phyloP scores from a whole-genome alignment of 129 eudicot genomes.

The Saussurea involucrata region DNA sequence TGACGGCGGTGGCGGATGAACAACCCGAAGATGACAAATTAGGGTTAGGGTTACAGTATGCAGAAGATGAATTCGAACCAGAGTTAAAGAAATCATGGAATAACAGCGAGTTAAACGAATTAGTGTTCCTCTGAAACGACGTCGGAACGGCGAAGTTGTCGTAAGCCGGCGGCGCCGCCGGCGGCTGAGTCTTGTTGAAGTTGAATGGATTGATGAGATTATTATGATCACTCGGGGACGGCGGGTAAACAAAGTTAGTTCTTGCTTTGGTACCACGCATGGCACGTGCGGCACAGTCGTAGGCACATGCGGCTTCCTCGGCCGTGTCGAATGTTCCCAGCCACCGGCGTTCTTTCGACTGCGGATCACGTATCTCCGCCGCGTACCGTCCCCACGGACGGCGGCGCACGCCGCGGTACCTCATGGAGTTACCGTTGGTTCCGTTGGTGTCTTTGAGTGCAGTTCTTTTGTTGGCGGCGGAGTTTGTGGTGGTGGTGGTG shows the following conservation, averaged over 20 bases:
- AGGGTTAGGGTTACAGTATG: background rate
- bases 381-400: constrained; percentile 99
- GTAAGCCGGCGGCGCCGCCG: background rate
- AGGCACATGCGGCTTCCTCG: constrained; percentile 95
- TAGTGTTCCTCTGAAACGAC: constrained; percentile 14
- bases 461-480: constrained; percentile 42
- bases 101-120: constrained; percentile 19
- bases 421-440: constrained; percentile 19
- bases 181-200: background rate
- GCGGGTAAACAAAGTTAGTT: constrained; percentile 70
- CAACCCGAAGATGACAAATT: background rate
- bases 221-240: constrained; percentile 11
- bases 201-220: constrained; percentile 14
- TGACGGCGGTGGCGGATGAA: background rate
- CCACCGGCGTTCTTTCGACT: constrained; percentile 94
- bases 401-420: constrained; percentile 95
- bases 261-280: constrained; percentile 88
- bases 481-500: constrained; percentile 12
- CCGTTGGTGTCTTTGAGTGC: constrained; percentile 31
- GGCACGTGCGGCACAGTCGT: constrained; percentile 90
- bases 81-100: constrained; percentile 39
- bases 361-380: constrained; percentile 93
- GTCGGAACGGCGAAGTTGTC: background rate
- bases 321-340: constrained; percentile 97
- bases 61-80: constrained; percentile 14